Percentiles rank a stretch among this genome's conserved stretches.
phyloP scores from a whole-genome alignment of 306 rosid species.

The Cicer pinnatifidum region DNA sequence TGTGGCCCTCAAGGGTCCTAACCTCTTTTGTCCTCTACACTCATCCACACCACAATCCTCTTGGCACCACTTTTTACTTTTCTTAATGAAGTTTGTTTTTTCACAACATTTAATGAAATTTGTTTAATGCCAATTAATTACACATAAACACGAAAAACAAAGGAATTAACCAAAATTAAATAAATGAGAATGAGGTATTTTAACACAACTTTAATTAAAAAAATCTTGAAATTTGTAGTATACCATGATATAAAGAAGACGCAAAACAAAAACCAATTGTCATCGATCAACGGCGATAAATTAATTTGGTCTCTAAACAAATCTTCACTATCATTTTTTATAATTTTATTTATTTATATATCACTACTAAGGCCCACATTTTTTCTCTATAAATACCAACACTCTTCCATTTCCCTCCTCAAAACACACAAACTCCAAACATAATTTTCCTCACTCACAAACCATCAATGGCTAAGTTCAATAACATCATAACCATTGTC shows the following conservation, averaged over 20 bases:
- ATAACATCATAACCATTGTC: constrained; percentile 35
- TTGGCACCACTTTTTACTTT: background rate
- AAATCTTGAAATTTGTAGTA: no score
- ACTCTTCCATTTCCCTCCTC: constrained; percentile 29
- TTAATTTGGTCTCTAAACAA: background rate
- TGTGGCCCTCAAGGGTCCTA: constrained; percentile 32
- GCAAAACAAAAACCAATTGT: background rate
- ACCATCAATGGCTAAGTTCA: constrained; percentile 27
- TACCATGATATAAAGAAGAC: no score
- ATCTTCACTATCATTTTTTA: background rate
- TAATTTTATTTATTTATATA: background rate
- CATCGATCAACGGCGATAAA: constrained; percentile 49
- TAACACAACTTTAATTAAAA: no score
- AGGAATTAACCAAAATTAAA: background rate
- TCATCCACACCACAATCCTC: constrained; percentile 24
- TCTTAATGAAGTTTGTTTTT: no score
- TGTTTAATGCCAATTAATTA: no score
- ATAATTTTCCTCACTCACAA: background rate
- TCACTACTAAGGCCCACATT: constrained; percentile 1
- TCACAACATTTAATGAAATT: no score
- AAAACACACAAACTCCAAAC: background rate
- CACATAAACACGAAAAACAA: background rate
- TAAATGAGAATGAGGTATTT: no score
- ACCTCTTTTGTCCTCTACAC: constrained; percentile 54
- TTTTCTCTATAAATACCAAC: constrained; percentile 59